Conservation (phyloP, 805 yeast genomes). For the Tetrapisispora nanseiensis region DNA sequence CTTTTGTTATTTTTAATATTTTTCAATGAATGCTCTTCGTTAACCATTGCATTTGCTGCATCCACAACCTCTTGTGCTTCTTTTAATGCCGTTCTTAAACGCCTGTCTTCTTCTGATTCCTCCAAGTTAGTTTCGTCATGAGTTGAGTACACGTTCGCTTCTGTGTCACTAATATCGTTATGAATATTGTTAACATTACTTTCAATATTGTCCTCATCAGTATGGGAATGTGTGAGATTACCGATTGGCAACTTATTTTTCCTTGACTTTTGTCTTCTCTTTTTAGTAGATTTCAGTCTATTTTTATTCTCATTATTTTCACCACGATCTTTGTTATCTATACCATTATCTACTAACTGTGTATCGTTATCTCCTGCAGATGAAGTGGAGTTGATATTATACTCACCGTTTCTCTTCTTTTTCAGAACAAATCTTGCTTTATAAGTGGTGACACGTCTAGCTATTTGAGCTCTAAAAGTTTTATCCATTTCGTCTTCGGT, state of each 20-base stretch:
- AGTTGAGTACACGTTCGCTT: too few species aligned
- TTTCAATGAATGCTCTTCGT: neutral
- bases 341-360: neutral
- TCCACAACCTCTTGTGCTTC: conserved; percentile 1
- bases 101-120: neutral
- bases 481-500: conserved; percentile 25
- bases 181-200: neutral
- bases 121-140: neutral
- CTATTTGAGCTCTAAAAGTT: conserved; percentile 22
- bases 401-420: conserved; percentile 27
- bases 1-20: conserved; percentile 1
- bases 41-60: conserved; percentile 1
- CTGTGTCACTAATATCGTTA: conserved; percentile 1
- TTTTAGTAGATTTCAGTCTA: too few species aligned
- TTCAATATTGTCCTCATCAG: neutral
- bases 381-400: conserved; percentile 7
- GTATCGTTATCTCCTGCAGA: neutral
- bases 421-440: conserved; percentile 29
- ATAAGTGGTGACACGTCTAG: conserved; percentile 29
- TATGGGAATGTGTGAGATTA: too few species aligned
- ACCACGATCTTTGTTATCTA: too few species aligned
- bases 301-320: too few species aligned
- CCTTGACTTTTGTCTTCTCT: too few species aligned
- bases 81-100: conserved; percentile 1
- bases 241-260: too few species aligned